Base-by-base conservation (phyloP, 345 rosid species). In the Cardiospermum halicacabum region DNA sequence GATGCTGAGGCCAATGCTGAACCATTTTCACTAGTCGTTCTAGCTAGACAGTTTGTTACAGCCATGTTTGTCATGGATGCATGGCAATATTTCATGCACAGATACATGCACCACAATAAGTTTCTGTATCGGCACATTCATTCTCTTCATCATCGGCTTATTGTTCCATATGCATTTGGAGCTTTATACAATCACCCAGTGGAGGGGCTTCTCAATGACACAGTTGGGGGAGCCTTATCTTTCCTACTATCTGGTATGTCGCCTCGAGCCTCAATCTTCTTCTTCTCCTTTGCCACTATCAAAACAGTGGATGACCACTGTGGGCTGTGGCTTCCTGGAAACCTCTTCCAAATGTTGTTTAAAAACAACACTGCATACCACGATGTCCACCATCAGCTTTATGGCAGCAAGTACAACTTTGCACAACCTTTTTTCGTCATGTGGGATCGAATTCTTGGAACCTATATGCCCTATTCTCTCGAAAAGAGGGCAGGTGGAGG, bases 241-340 rank as follows among this genome's bases (percentile, higher is more conserved):
- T 90, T 87, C 78, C 72, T 90, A 25, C 59, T 87, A 53, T 87
- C 96, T 11, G 96, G 95, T 66, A 90, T 87, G 96, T 79, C 92
- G 53, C 88, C 96, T 18, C 78, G 92, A 72, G 69, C 86, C 13
- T 90, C 95, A 47, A 85, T 90, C 50, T 85, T 83, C 72, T 90
- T 90, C 79, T 90, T 90, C 89, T 87, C 95, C 7, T 87, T 90
- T n/a, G 92, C 91, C 51, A 90, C 94, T 28, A 80, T 90, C 73
- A 90, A 90, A 74, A 87, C 91, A 0, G 96, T 85, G 60, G 95
- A 90, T 25, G 95, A 89, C 70, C 96, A 87, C 65, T 87, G 96
- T 2, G 94, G 96, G 31, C 61, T 89, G 40, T 84, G 88, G 83
- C 89, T 90, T 64, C 96, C 96, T 7, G 95, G 95, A 69, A 90